phyloP scores from a whole-genome alignment of 495 filamentous ascomycete genomes.

The Aspergillus haitiensis region DNA sequence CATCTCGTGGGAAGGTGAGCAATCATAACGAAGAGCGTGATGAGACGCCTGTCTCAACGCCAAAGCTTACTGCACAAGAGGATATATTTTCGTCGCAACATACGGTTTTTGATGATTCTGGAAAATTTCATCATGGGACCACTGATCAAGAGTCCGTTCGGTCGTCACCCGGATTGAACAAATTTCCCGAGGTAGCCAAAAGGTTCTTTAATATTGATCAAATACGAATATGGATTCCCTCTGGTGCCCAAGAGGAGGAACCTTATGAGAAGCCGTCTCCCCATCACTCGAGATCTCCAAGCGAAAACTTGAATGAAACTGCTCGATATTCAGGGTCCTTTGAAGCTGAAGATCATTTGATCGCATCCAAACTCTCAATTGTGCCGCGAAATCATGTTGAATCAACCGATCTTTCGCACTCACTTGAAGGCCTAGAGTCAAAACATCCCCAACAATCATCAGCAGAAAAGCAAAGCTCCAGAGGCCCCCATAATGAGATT shows the following conservation, averaged over 20 bases:
- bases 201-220: conserved; percentile 38
- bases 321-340: conserved; percentile 25
- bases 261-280: conserved; percentile 10
- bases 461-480: conserved; percentile 7
- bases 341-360: conserved; percentile 30
- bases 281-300: conserved; percentile 14
- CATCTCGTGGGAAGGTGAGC: not conserved
- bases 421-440: conserved; percentile 13
- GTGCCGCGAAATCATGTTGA: conserved; percentile 27
- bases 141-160: conserved; percentile 25
- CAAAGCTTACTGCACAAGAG: conserved; percentile 31
- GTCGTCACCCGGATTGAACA: conserved; percentile 25
- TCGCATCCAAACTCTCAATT: conserved; percentile 30
- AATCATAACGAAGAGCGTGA: conserved; percentile 16
- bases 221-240: conserved; percentile 40
- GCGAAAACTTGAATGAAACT: conserved; percentile 29
- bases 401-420: conserved; percentile 21
- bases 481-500: conserved; percentile 28
- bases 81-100: conserved; percentile 22
- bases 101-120: conserved; percentile 11
- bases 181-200: conserved; percentile 34
- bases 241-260: conserved; percentile 19
- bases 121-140: conserved; percentile 17
- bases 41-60: conserved; percentile 29
- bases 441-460: conserved; percentile 12